A percentile compares a stretch with the other conserved stretches of the same genome.
Conservation (phyloP, 805 yeast genomes). For the Pichia insulana region DNA sequence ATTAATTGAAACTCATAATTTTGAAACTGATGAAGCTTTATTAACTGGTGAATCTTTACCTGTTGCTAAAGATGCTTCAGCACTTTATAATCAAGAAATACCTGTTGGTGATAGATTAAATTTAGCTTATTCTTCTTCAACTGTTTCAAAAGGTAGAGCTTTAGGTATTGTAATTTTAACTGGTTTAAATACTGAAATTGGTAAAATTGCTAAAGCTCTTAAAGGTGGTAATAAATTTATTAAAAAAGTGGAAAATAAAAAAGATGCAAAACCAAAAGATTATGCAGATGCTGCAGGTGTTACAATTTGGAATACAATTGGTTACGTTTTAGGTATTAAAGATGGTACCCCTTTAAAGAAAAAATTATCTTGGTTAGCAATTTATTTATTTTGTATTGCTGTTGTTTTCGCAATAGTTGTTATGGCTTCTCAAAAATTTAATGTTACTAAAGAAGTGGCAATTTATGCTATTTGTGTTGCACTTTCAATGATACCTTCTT, state of each 20-base stretch:
- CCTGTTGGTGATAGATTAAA: conserved; percentile 71
- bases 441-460: conserved; percentile 73
- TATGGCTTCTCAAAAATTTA: conserved; percentile 73
- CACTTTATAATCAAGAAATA: conserved; percentile 31
- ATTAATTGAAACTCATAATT: conserved; percentile 46
- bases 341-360: conserved; percentile 80
- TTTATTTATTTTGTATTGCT: conserved; percentile 62
- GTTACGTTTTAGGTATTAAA: conserved; percentile 64
- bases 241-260: conserved; percentile 33
- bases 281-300: conserved; percentile 38
- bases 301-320: conserved; percentile 46
- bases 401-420: conserved; percentile 81
- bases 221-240: conserved; percentile 33
- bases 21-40: conserved; percentile 78
- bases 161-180: conserved; percentile 58
- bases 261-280: conserved; percentile 38
- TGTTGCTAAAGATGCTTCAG: conserved; percentile 42
- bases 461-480: conserved; percentile 84
- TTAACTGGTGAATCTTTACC: conserved; percentile 87
- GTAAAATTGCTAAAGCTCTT: conserved; percentile 58
- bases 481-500: conserved; percentile 74
- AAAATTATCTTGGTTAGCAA: conserved; percentile 68
- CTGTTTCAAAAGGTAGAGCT: conserved; percentile 69
- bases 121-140: conserved; percentile 61
- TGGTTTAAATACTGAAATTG: conserved; percentile 68